Base-by-base conservation (phyloP, 768 basidiomycete species). In the Steccherinum ochraceum region DNA sequence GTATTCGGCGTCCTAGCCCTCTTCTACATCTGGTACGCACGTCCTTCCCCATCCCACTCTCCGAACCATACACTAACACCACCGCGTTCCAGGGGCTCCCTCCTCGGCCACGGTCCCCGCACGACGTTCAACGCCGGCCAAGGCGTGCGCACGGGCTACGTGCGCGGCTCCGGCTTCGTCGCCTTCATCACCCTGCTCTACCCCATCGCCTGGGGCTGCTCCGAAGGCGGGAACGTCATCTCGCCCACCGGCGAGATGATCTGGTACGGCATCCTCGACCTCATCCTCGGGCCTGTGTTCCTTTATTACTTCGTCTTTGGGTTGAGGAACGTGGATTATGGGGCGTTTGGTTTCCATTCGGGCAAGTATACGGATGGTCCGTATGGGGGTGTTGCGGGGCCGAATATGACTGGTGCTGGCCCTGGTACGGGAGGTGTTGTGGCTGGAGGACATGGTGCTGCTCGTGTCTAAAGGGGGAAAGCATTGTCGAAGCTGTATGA, bases 111-210 rank as follows among this genome's bases (percentile, higher is more conserved):
- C 30, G 62, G 66, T n/a, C 54, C 58, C 12, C 54, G 62, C 43
- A 59, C 57, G 18, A 58, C 57, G 11, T 68, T 64, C 58, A 52
- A 58, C 30, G 52, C 60, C 4, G 58, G 60, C 44, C 43, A 40
- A 0, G 52, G 54, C 13, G 64, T 65, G 21, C 67, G 63, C 20
- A 10, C 21, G 1, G 61, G 63, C 2, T 74, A 67, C 59, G 47
- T 62, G 2, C 40, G 48, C 24, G 70, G 70, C 19, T 71, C 73
- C 5, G 57, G 54, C n/a, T 69, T 72, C 63, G 67, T 79, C 53
- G 67, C 71, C n/a, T 67, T 79, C 62, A 61, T 83, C 55, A 80
- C 77, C 73, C 44, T 76, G 48, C 54, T 80, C 24, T 83, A 83
- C 64, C 78, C 81, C 7, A 69, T 83, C 52, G 71, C 69, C 25